phyloP scores from a whole-genome alignment of 352 stramenopile species.

The Pythium sukuiense region DNA sequence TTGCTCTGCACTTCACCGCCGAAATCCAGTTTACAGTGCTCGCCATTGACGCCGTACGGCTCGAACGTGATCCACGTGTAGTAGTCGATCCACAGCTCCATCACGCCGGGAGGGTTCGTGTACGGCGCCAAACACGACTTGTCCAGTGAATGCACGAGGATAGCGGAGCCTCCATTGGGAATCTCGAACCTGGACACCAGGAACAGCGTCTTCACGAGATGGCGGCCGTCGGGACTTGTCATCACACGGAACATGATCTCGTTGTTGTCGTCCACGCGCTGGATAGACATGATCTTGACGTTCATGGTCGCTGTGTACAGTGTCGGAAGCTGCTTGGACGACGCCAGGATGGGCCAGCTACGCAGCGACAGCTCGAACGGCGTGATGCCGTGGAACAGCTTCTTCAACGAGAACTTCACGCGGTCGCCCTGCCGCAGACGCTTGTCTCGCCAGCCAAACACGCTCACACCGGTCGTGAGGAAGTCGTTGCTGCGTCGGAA shows the following conservation, averaged over 20 bases:
- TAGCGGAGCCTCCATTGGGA: conserved; percentile 8
- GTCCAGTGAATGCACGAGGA: conserved; percentile 25
- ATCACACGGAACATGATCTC: conserved; percentile 23
- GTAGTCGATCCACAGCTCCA: conserved; percentile 28
- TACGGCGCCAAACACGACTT: conserved; percentile 9
- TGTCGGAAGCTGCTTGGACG: conserved; percentile 8
- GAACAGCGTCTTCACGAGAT: conserved; percentile 26
- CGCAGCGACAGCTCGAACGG: conserved; percentile 26
- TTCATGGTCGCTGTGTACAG: conserved; percentile 26
- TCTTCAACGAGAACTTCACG: conserved; percentile 37
- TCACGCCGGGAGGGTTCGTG: conserved; percentile 17
- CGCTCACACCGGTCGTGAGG: conserved; percentile 29
- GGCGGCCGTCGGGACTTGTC: conserved; percentile 16
- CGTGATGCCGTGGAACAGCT: conserved; percentile 26
- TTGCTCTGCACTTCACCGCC: conserved; percentile 23
- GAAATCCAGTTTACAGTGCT: conserved; percentile 23
- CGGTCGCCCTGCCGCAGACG: conserved; percentile 24
- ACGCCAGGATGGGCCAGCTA: conserved; percentile 29
- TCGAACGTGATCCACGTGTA: conserved; percentile 30
- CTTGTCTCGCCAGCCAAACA: conserved; percentile 42
- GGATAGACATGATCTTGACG: conserved; percentile 12
- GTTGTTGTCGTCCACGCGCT: conserved; percentile 30
- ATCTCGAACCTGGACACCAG: conserved; percentile 24
- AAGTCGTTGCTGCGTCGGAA: conserved; percentile 23
- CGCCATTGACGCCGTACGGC: conserved; percentile 6